phyloP scores from a whole-genome alignment of 2,329 filamentous ascomycete genomes.

The Ceratocystis alfenasii region DNA sequence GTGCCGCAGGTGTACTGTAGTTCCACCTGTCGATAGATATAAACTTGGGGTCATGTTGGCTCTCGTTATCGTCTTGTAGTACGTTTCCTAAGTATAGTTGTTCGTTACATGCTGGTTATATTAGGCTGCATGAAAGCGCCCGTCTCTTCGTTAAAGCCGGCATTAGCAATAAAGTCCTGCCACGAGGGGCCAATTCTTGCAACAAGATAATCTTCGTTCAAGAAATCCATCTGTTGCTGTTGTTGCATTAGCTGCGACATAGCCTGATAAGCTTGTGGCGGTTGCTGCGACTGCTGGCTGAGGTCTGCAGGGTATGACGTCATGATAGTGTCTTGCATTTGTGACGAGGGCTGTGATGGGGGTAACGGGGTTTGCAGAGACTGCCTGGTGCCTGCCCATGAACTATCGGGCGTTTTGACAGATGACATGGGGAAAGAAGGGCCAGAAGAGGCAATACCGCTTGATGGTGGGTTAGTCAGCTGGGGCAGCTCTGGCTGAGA shows the following conservation, averaged over 20 bases:
- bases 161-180: constrained; percentile 27
- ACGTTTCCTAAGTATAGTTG: not conserved
- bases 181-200: constrained; percentile 26
- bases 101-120: not conserved
- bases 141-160: constrained; percentile 26
- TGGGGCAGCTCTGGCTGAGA: constrained; percentile 10
- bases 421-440: constrained; percentile 4
- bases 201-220: constrained; percentile 19
- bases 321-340: not conserved
- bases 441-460: not conserved
- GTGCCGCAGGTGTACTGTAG: not conserved
- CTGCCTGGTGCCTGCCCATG: not conserved
- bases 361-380: not conserved
- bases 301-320: not conserved
- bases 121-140: constrained; percentile 19
- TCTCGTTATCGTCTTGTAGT: not conserved
- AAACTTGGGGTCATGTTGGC: not conserved
- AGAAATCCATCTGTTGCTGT: constrained; percentile 16
- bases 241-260: not conserved
- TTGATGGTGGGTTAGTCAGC: not conserved
- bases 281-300: constrained; percentile 13
- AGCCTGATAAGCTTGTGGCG: constrained; percentile 17
- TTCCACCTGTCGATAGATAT: not conserved
- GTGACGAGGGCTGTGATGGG: not conserved
- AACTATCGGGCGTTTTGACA: not conserved